phyloP scores from a whole-genome alignment of 495 filamentous ascomycete species.

The Evansstolkia leycettana region DNA sequence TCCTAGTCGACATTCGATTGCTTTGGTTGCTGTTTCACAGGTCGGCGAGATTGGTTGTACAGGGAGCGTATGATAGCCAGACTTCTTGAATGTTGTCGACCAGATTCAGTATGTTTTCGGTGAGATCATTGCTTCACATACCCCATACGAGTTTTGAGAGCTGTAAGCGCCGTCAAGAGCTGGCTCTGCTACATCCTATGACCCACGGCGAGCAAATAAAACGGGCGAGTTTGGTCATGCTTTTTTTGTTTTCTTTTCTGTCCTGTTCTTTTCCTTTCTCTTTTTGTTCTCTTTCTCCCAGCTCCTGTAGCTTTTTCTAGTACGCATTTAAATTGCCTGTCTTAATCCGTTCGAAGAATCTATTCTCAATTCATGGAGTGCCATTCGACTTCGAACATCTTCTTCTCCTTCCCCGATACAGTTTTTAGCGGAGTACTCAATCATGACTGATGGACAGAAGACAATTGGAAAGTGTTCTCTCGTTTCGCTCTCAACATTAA shows the following conservation, averaged over 20 bases:
- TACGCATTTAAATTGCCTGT: not conserved
- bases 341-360: not conserved
- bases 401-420: no score
- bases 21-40: constrained; percentile 6
- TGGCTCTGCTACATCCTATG: not conserved
- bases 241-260: constrained; percentile 3
- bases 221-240: constrained; percentile 2
- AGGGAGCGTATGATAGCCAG: not conserved
- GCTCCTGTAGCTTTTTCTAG: not conserved
- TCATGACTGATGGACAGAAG: not conserved
- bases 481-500: no score
- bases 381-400: no score
- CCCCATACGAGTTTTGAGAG: constrained; percentile 18
- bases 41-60: no score
- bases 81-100: not conserved
- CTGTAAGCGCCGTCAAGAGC: constrained; percentile 3
- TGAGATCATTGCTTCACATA: constrained; percentile 15
- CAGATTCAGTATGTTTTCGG: not conserved
- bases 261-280: constrained; percentile 1
- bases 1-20: constrained; percentile 5
- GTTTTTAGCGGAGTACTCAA: no score
- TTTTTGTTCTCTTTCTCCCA: constrained; percentile 2
- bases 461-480: no score
- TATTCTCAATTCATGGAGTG: no score
- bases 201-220: not conserved